Conservation (phyloP, 495 filamentous ascomycete species). For the Hypoxylon rickii region DNA sequence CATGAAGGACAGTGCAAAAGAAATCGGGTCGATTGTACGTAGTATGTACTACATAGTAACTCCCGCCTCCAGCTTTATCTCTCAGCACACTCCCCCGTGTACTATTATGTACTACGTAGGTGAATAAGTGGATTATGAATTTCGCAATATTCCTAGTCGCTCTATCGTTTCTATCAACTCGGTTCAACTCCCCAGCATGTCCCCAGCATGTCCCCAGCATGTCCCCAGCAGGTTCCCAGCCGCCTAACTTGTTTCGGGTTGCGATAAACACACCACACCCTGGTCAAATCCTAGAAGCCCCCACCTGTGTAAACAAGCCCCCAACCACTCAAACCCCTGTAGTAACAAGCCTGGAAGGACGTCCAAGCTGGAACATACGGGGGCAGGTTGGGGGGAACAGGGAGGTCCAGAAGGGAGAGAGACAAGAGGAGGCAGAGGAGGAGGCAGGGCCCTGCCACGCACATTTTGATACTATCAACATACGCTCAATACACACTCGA, state of each 20-base stretch:
- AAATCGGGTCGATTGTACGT: constrained; percentile 3
- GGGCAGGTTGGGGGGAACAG: constrained; percentile 1
- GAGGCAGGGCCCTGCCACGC: constrained; percentile 36
- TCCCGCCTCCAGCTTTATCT: no score
- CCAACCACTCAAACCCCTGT: constrained; percentile 34
- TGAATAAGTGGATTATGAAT: neutral
- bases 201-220: neutral
- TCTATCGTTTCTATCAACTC: no score
- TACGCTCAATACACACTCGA: no score
- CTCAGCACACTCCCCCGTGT: no score
- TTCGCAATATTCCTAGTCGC: constrained; percentile 6
- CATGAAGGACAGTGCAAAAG: constrained; percentile 26
- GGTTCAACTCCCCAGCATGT: neutral
- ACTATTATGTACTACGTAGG: no score
- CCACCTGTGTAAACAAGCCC: constrained; percentile 39
- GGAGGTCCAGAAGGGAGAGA: no score
- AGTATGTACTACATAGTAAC: no score
- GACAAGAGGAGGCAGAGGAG: neutral
- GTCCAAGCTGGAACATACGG: neutral
- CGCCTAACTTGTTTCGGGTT: constrained; percentile 29
- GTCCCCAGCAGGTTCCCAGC: constrained; percentile 4
- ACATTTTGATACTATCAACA: no score
- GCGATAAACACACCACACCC: constrained; percentile 36
- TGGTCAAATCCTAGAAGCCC: constrained; percentile 16
- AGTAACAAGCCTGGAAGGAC: neutral